Percentiles rank a stretch among this genome's conserved stretches.
phyloP scores from a whole-genome alignment of 1,284 basidiomycete genomes.

The Blastosporella zonata region DNA sequence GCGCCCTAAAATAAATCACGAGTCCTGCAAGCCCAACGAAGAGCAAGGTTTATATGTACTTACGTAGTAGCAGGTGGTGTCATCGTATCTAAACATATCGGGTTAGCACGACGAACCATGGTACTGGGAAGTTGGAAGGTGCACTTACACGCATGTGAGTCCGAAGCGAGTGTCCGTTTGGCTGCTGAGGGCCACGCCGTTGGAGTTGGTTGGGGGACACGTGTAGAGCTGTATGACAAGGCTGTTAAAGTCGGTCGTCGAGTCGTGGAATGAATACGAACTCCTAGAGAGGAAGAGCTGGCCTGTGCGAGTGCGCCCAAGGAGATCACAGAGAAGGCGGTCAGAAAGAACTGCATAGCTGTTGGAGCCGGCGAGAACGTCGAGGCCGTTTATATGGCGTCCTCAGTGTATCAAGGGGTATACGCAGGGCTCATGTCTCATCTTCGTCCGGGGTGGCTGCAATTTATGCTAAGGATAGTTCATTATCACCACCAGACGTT shows the following conservation, averaged over 20 bases:
- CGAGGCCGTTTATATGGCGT: neutral
- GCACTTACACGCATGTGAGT: neutral
- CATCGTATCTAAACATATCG: neutral
- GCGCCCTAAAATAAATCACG: neutral
- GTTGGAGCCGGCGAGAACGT: neutral
- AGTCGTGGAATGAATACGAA: neutral
- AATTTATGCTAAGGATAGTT: neutral
- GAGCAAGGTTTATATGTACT: neutral
- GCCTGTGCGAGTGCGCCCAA: neutral
- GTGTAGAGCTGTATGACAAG: neutral
- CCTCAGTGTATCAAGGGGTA: neutral
- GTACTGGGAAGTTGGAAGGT: neutral
- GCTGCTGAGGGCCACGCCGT: neutral
- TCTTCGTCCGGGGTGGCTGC: neutral
- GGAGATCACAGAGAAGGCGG: neutral
- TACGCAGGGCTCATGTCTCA: neutral
- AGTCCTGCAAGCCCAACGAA: neutral
- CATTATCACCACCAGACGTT: neutral
- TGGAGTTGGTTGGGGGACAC: neutral
- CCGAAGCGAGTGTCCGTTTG: neutral
- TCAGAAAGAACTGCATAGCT: neutral
- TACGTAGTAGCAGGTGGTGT: neutral
- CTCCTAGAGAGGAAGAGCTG: neutral
- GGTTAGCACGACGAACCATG: neutral
- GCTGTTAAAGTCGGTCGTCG: neutral